Evolutionary conservation across 2,329 filamentous ascomycete genomes (phyloP).

Genomic region (Fusarium mangiferae): DNA sequence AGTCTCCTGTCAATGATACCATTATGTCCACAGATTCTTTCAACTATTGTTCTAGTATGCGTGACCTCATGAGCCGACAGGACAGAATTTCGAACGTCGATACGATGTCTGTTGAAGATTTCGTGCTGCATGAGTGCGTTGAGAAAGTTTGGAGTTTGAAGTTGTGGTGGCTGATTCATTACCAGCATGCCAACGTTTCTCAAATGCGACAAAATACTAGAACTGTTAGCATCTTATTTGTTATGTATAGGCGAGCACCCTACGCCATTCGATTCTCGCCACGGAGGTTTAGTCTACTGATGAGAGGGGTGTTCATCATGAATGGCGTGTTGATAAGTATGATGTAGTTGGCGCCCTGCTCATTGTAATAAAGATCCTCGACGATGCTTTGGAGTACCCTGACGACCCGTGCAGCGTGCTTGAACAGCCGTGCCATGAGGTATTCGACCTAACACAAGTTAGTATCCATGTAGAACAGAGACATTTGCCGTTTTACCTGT

Average conservation of each 20-base stretch:
- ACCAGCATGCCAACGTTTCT: background rate
- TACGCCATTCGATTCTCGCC: too few relatives aligned
- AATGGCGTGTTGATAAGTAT: background rate
- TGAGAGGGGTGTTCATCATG: background rate
- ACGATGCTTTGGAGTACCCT: background rate
- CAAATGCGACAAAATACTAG: background rate
- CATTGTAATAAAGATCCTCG: background rate
- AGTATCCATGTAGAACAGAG: rapidly evolving
- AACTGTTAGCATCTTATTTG: background rate
- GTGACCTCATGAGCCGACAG: background rate
- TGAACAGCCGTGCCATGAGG: background rate
- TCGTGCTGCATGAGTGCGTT: rapidly evolving
- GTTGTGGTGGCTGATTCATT: background rate
- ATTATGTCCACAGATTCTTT: background rate
- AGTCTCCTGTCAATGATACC: background rate
- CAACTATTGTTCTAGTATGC: background rate
- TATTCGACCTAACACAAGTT: background rate
- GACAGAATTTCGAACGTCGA: background rate
- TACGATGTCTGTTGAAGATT: background rate
- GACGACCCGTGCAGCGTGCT: background rate
- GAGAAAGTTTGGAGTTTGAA: background rate
- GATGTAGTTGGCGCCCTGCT: rapidly evolving
- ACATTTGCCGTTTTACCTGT: background rate
- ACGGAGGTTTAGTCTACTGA: background rate
- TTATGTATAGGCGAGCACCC: too few relatives aligned